Conservation (phyloP, 352 stramenopile species). For the Peronospora destructor region DNA sequence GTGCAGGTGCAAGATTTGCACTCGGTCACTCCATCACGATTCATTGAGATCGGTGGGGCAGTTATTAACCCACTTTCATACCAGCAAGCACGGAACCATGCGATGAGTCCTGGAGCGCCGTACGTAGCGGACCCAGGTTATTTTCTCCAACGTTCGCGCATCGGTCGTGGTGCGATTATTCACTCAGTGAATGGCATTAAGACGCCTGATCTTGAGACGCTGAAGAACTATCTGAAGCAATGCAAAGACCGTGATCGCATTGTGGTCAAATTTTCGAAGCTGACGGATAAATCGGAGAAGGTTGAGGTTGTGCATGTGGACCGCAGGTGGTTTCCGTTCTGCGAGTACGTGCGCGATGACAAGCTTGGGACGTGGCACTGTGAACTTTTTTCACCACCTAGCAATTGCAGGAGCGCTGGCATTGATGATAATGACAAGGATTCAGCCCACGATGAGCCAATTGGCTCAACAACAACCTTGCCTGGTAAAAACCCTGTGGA, state of each 20-base stretch:
- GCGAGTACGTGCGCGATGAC: slow-evolving; percentile 75
- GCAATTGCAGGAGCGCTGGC: slow-evolving; percentile 1
- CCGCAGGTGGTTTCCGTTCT: slow-evolving; percentile 88
- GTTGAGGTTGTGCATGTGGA: slow-evolving; percentile 86
- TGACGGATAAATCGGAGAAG: slow-evolving; percentile 71
- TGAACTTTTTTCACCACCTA: slow-evolving; percentile 40
- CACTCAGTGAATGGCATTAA: slow-evolving; percentile 79
- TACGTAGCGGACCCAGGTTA: slow-evolving; percentile 87
- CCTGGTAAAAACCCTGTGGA: slow-evolving; percentile 78
- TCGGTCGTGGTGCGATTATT: slow-evolving; percentile 80
- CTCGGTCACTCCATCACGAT: slow-evolving; percentile 72
- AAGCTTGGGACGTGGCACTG: slow-evolving; percentile 75
- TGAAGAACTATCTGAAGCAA: slow-evolving; percentile 71
- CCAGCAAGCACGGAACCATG: slow-evolving; percentile 85
- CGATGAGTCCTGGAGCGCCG: slow-evolving; percentile 50
- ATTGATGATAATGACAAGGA: slow-evolving; percentile 14
- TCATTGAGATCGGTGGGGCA: slow-evolving; percentile 82
- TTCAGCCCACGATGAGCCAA: slow-evolving; percentile 16
- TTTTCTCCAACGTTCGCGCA: slow-evolving; percentile 83
- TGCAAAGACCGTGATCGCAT: slow-evolving; percentile 76
- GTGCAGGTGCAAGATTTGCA: slow-evolving; percentile 83
- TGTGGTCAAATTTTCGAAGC: slow-evolving; percentile 78
- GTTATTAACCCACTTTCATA: slow-evolving; percentile 88
- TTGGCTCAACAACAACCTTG: slow-evolving; percentile 74
- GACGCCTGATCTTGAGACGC: slow-evolving; percentile 78